A percentile compares a stretch with the other conserved stretches of the same genome.
These are phyloP conservation scores for Wilhelminamyces savonicus DNA, from an alignment of 805 yeast species.

Conservation along the genomic window DNA sequence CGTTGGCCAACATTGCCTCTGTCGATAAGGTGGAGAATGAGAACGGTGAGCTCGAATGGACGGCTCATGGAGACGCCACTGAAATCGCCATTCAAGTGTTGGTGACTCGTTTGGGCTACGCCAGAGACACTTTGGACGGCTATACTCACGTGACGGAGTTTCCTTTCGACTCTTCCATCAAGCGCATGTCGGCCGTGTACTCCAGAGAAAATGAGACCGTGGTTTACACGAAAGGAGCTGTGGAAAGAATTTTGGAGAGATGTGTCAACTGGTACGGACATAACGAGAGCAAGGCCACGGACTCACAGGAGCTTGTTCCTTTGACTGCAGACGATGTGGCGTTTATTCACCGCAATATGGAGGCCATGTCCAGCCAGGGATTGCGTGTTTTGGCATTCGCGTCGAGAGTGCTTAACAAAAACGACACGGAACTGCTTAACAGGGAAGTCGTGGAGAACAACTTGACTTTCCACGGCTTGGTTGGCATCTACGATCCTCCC, in stretches of 20 bases:
- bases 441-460: conserved; percentile 43
- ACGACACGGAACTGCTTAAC: conserved; percentile 14
- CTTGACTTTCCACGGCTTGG: conserved; percentile 57
- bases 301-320: conserved; percentile 10
- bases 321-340: conserved; percentile 36
- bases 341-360: conserved; percentile 49
- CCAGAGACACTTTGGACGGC: conserved; percentile 31
- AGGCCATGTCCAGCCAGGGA: conserved; percentile 56
- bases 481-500: conserved; percentile 81
- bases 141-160: conserved; percentile 52
- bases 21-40: conserved; percentile 24
- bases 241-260: conserved; percentile 56
- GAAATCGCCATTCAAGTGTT: conserved; percentile 85
- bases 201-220: conserved; percentile 11
- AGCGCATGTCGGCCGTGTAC: conserved; percentile 66
- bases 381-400: conserved; percentile 73
- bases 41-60: conserved; percentile 29
- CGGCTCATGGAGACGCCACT: conserved; percentile 71
- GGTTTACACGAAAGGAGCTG: conserved; percentile 68
- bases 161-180: conserved; percentile 71
- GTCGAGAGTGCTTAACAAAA: conserved; percentile 22
- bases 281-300: conserved; percentile 17
- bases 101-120: conserved; percentile 49
- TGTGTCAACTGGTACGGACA: conserved; percentile 47
- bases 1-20: conserved; percentile 37